Evolutionary conservation across 2,329 filamentous ascomycete genomes (phyloP), one percentile per base, ranked within the genome.

Genomic region (Coleophoma crateriformis): DNA sequence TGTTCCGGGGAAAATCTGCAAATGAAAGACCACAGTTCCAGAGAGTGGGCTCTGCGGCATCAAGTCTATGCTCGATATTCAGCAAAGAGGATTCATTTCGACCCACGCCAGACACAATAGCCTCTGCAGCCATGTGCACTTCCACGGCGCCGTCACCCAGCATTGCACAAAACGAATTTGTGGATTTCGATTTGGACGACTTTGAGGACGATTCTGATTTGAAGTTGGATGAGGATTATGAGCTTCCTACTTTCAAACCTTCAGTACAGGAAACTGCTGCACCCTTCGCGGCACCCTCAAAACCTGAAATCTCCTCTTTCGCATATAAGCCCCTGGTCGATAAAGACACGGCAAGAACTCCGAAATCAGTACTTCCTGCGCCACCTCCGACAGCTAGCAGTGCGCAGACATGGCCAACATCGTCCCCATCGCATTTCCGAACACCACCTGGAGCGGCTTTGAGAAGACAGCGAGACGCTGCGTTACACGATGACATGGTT

Each of bases 131-230:
- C 12, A 57, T 22, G 45, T 58, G 53, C 4, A 51, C 64, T 11
- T 14, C 15, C 15, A 17, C 3, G 35, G 35, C 15, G 35, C 13
- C 15, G 7, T 54, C 58, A 7, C 58, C 62, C 22, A 59, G 55
- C 10, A 48, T 54, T 5, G 45, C 56, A n/a, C 50, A 53, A 20
- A 33, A 54, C 33, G 34, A 48, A 32, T 27, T 3, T 10, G 51
- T 87, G 10, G 80, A 78, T 52, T 87, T 90, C 54, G 80, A 83
- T 52, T 87, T 90, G 54, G 84, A 92, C 58, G 91, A 96, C 62
- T 94, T 95, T 57, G 89, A 90, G 60, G 88, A 92, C 63, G 90
- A 96, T 58, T 78, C 85, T 17, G 80, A 90, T 49, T 73, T 95
- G 20, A 87, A 88, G 53, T 68, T 87, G 17, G 79, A 90, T 54